A percentile compares a stretch with the other conserved stretches of the same genome.
phyloP scores from a whole-genome alignment of 306 rosid species.

The Gillenia trifoliata region DNA sequence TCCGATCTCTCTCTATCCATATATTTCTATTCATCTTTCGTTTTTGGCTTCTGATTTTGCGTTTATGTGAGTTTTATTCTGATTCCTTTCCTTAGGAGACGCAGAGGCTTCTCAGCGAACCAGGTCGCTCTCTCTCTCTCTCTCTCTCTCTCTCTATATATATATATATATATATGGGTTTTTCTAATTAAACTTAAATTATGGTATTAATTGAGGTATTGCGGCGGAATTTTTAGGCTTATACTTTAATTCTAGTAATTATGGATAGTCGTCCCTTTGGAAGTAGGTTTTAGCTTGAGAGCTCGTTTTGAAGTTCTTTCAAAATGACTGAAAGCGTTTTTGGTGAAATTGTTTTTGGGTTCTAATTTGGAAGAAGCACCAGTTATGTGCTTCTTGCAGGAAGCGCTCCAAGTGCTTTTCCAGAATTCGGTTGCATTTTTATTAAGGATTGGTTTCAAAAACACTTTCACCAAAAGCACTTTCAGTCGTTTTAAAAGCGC shows the following conservation, averaged over 20 bases:
- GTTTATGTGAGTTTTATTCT: constrained; percentile 18
- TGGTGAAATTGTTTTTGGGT: too few relatives aligned
- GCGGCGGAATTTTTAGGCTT: not conserved
- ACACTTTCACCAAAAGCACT: too few relatives aligned
- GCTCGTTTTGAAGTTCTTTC: too few relatives aligned
- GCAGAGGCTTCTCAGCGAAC: constrained; percentile 97
- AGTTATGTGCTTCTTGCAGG: too few relatives aligned
- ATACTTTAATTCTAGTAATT: not conserved
- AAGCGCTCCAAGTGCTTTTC: too few relatives aligned
- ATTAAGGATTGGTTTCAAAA: too few relatives aligned
- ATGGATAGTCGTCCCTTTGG: not conserved
- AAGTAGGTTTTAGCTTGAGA: not conserved
- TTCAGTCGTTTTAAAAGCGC: too few relatives aligned
- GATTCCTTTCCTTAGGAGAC: constrained; percentile 57
- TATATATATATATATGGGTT: not conserved
- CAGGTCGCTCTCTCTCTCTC: constrained; percentile 29
- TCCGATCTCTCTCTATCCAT: constrained; percentile 26
- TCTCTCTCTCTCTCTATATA: too few relatives aligned
- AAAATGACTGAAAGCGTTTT: too few relatives aligned
- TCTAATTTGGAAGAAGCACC: too few relatives aligned
- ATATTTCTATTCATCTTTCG: not conserved
- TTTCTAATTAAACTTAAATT: not conserved
- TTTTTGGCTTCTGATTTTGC: not conserved
- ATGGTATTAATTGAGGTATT: not conserved
- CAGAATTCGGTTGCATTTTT: too few relatives aligned